These are phyloP conservation scores for Carnegiea gigantea DNA, from an alignment of 179 eudicot species.

Conservation along the genomic window DNA sequence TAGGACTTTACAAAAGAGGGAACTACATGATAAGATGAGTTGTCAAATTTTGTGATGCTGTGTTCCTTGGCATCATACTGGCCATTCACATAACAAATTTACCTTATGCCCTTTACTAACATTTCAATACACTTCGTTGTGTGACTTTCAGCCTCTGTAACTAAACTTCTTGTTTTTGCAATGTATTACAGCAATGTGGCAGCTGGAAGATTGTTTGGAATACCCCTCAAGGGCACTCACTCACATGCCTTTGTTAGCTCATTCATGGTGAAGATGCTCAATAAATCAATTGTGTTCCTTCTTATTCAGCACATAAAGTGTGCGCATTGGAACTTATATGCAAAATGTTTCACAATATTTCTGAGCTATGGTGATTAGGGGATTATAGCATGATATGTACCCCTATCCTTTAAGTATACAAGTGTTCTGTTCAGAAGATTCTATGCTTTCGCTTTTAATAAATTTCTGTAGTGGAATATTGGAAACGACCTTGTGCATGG, in stretches of 20 bases:
- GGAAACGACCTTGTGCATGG: too few relatives aligned
- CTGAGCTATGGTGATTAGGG: neutral
- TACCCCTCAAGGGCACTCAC: constrained; percentile 93
- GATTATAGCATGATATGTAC: neutral
- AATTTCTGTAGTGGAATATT: too few relatives aligned
- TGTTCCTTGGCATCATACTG: neutral
- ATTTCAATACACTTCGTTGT: neutral
- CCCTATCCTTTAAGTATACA: neutral
- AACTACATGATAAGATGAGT: neutral
- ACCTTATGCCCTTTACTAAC: neutral
- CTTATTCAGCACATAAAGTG: neutral
- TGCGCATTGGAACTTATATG: constrained; percentile 13
- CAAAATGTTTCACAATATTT: neutral
- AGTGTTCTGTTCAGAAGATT: too few relatives aligned
- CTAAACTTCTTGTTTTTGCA: constrained; percentile 10
- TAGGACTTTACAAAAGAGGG: neutral
- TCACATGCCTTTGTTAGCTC: constrained; percentile 99
- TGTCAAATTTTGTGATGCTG: neutral
- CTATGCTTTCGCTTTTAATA: too few relatives aligned
- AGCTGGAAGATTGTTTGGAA: constrained; percentile 96
- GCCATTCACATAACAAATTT: constrained; percentile 1
- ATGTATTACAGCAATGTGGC: constrained; percentile 76
- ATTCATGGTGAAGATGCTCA: constrained; percentile 62
- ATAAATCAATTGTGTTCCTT: neutral
- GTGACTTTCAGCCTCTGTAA: neutral